Percentiles rank a stretch among this genome's conserved stretches.
These are phyloP conservation scores for Adansonia grandidieri DNA, from an alignment of 441 rosid genomes.

Conservation along the genomic window DNA sequence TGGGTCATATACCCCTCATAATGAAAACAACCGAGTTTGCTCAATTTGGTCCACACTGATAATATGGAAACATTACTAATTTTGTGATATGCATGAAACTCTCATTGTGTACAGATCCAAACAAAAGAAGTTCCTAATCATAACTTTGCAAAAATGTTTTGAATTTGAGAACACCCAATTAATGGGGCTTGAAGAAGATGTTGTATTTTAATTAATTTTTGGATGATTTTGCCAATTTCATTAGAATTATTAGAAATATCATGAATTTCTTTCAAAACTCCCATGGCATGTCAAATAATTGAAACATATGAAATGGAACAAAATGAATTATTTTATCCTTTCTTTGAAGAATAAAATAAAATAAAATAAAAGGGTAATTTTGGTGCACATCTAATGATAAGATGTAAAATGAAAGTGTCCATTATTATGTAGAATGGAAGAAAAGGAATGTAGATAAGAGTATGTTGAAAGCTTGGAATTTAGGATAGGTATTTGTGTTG, in stretches of 20 bases:
- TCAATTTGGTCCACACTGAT: not conserved
- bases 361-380: not conserved
- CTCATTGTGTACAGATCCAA: not conserved
- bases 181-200: not conserved
- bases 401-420: not conserved
- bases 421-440: not conserved
- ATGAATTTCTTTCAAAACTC: not conserved
- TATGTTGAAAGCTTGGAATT: not conserved
- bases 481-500: not conserved
- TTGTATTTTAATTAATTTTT: not conserved
- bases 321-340: not conserved
- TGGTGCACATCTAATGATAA: not conserved
- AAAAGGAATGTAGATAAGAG: not conserved
- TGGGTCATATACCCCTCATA: not conserved
- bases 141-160: not conserved
- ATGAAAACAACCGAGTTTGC: not conserved
- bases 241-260: not conserved
- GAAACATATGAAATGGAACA: not conserved
- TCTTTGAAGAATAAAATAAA: not conserved
- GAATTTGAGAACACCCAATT: not conserved
- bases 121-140: conserved; percentile 2
- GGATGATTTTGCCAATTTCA: not conserved
- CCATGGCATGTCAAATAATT: not conserved
- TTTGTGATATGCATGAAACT: conserved; percentile 9
- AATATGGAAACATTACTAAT: conserved; percentile 16